Base-by-base conservation (phyloP, 108 stramenopile species). In the Stephanodiscus minutulus region DNA sequence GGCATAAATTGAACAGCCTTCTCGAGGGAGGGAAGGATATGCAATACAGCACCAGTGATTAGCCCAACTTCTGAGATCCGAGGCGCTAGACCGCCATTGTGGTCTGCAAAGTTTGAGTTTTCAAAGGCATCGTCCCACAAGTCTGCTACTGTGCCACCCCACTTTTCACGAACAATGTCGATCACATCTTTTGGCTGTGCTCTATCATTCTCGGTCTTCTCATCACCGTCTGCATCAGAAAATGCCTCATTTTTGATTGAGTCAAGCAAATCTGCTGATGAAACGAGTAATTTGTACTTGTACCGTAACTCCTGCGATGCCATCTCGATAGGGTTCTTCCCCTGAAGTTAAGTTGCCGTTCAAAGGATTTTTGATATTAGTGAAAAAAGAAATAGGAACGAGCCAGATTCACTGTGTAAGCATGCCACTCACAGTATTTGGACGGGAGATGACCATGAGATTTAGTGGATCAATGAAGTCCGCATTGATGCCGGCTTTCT, bases 11-110 rank as follows among this genome's bases (percentile, higher is more conserved):
- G 60, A 22, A 88, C 85, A 37, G 81, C 74, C 61, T 82, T 79
- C 39, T 84, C 87, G 21, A 88, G 72, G n/a, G 79, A 68, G 2
- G 81, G 85, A 22, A 86, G 66, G 22, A 85, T 29, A 69, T 86
- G 85, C 31, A 88, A 53, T 20, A 86, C 85, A 18, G 85, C 81
- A 15, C 87, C 87, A 22, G 80, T 78, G 20, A 86, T 82, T 3
- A 88, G 72, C n/a, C 83, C 81, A 2, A 86, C 36, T 43, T 74
- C 61, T 1, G 72, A 73, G 0, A 69, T 76, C n/a, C 87, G 70
- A n/a, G 87, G 85, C 0, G 83, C 84, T 7, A 86, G 71, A 25
- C 85, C 82, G 58, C 70, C 60, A 54, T 61, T 35, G 54, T 72
- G 77, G n/a, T 72, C 48, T 18, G 50, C 61, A 41, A 61, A 20